Evolutionary conservation across 257 asterid genomes (phyloP).

Genomic region (Apocynum venetum): DNA sequence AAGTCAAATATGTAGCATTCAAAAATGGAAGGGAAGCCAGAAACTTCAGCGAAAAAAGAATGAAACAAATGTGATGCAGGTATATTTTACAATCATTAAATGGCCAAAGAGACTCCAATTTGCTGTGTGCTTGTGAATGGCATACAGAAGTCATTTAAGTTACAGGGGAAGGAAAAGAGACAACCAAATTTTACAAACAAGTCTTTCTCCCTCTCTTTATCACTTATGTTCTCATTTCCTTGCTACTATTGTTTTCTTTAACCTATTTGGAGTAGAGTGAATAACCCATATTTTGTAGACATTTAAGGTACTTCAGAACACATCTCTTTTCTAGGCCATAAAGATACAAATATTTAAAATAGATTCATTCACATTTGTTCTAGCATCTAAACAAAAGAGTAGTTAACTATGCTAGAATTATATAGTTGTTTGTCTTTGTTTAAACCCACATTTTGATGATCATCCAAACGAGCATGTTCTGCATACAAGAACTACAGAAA

Average conservation of each 20-base stretch:
- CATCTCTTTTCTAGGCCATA: not conserved
- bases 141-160: not conserved
- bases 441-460: not conserved
- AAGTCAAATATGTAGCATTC: not conserved
- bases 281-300: not conserved
- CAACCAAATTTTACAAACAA: too few species aligned
- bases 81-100: not conserved
- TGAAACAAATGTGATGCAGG: not conserved
- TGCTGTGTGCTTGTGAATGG: not conserved
- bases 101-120: not conserved
- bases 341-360: not conserved
- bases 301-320: not conserved
- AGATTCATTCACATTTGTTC: not conserved
- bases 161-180: not conserved
- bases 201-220: too few species aligned
- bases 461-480: not conserved
- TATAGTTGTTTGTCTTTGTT: not conserved
- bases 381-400: not conserved
- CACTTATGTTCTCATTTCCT: not conserved
- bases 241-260: too few species aligned
- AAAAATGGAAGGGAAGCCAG: not conserved
- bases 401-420: not conserved
- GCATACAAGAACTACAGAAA: not conserved
- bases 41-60: not conserved
- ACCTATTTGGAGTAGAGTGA: not conserved